A percentile compares a stretch with the other conserved stretches of the same genome.
phyloP scores from a whole-genome alignment of 2,329 filamentous ascomycete species.

The Aschersonia sp. region DNA sequence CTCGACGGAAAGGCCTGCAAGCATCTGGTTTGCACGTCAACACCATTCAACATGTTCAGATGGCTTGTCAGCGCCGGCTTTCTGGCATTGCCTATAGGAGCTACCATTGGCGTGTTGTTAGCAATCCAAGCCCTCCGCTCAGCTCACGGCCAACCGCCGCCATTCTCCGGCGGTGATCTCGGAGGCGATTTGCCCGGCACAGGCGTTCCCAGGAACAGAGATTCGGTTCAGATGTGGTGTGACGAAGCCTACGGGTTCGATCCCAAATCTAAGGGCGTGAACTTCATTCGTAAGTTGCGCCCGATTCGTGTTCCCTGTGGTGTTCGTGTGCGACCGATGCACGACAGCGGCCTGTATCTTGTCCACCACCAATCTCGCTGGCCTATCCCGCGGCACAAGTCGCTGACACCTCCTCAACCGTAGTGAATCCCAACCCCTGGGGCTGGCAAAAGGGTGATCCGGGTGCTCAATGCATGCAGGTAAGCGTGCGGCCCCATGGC shows the following conservation, averaged over 20 bases:
- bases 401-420: background rate
- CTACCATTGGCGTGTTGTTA: conserved; percentile 32
- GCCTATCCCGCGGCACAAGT: background rate
- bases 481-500: conserved; percentile 15
- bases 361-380: background rate
- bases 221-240: conserved; percentile 22
- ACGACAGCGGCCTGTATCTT: background rate
- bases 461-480: conserved; percentile 35
- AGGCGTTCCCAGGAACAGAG: conserved; percentile 13
- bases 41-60: conserved; percentile 18
- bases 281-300: conserved; percentile 30
- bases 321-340: background rate
- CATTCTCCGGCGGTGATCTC: conserved; percentile 20
- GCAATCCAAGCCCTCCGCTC: conserved; percentile 29
- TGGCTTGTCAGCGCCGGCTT: conserved; percentile 35
- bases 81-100: conserved; percentile 32
- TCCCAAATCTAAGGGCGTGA: conserved; percentile 24
- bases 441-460: conserved; percentile 22
- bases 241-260: conserved; percentile 29
- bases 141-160: conserved; percentile 25
- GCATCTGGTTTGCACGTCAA: background rate
- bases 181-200: conserved; percentile 3
- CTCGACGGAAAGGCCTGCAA: background rate
- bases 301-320: background rate
- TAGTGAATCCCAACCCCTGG: conserved; percentile 44